phyloP scores from a whole-genome alignment of 345 rosid genomes.

The Linum tenue region DNA sequence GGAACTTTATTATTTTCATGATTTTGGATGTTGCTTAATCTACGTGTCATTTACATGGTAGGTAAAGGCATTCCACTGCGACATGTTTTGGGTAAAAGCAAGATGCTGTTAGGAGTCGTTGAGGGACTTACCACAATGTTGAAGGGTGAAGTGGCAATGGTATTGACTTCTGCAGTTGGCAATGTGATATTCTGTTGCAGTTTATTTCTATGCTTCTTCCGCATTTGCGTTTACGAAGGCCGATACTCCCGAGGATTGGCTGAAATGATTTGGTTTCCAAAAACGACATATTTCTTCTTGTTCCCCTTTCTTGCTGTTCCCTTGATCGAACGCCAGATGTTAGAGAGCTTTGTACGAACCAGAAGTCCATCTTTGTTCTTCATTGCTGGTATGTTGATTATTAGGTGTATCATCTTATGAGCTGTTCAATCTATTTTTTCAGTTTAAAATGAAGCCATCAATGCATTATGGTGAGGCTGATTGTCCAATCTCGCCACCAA shows the following conservation, averaged over 20 bases:
- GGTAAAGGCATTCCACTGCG: conserved; percentile 74
- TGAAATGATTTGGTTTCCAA: background rate
- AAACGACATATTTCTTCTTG: no score
- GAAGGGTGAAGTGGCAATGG: conserved; percentile 95
- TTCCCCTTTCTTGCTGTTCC: background rate
- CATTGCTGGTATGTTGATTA: background rate
- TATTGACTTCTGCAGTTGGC: conserved; percentile 20
- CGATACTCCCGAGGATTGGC: background rate
- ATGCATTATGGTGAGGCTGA: conserved; percentile 88
- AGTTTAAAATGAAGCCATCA: conserved; percentile 95
- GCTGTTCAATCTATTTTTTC: conserved; percentile 14
- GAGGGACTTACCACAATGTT: conserved; percentile 91
- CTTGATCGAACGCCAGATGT: background rate
- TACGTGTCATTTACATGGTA: conserved; percentile 17
- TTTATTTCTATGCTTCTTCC: conserved; percentile 1
- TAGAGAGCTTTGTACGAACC: background rate
- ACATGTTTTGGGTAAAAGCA: conserved; percentile 82
- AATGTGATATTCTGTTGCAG: background rate
- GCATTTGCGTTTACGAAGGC: background rate
- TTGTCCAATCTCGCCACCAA: conserved; percentile 69
- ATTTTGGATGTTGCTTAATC: no score
- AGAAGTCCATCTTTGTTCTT: background rate
- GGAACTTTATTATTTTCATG: background rate
- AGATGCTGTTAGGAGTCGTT: conserved; percentile 73
- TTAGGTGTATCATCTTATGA: background rate